These are phyloP conservation scores for Nicotiana sylvestris DNA, from an alignment of 257 asterid genomes.

Conservation along the genomic window DNA sequence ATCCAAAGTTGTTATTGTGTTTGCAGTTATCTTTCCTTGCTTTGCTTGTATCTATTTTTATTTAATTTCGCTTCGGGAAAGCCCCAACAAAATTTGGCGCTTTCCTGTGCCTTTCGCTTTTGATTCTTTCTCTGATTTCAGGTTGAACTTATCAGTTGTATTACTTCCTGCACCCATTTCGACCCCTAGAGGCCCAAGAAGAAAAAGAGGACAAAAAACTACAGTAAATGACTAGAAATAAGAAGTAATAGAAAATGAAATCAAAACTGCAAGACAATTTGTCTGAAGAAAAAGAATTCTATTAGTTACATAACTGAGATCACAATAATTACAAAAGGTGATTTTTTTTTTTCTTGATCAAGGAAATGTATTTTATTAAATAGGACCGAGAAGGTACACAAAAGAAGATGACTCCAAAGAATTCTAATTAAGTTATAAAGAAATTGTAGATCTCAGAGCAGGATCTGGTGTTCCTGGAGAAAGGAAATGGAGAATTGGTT, in stretches of 20 bases:
- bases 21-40: neutral
- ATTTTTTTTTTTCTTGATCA: too few relatives aligned
- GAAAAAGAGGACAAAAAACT: neutral
- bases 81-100: neutral
- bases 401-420: neutral
- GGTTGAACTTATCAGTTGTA: neutral
- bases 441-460: neutral
- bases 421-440: neutral
- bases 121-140: neutral
- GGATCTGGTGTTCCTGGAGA: neutral
- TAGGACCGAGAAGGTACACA: too few relatives aligned
- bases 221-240: neutral
- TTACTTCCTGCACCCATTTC: neutral
- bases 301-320: constrained; percentile 1
- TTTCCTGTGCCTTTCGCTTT: neutral
- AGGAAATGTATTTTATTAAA: too few relatives aligned
- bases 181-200: neutral
- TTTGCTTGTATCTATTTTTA: neutral
- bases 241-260: neutral
- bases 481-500: neutral
- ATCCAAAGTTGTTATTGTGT: neutral
- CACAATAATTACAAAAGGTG: neutral
- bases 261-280: neutral
- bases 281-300: neutral
- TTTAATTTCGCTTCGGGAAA: neutral